These are phyloP conservation scores for Fusarium annulatum DNA, from an alignment of 2,329 filamentous ascomycete genomes.

Conservation along the genomic window DNA sequence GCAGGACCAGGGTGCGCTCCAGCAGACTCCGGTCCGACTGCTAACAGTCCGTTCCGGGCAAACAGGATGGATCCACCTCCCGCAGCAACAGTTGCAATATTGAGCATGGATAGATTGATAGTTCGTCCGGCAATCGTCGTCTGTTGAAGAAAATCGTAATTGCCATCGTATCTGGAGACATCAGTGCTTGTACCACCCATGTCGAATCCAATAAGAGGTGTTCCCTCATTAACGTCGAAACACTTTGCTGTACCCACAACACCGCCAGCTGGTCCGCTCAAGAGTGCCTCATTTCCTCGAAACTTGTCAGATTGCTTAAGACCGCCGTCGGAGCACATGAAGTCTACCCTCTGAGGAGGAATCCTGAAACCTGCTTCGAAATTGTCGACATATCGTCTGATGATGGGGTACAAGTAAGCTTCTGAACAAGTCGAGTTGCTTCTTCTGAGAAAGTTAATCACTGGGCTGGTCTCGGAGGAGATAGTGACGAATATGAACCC, in stretches of 20 bases:
- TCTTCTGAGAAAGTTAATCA: constrained; percentile 76
- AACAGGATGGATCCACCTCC: constrained; percentile 66
- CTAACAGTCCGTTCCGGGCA: constrained; percentile 75
- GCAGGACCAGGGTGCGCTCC: constrained; percentile 77
- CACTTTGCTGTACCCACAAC: constrained; percentile 77
- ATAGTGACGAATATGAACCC: constrained; percentile 77
- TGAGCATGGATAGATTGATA: constrained; percentile 76
- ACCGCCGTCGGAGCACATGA: constrained; percentile 70
- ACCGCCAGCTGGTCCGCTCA: constrained; percentile 77
- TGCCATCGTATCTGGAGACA: constrained; percentile 74
- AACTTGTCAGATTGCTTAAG: constrained; percentile 65
- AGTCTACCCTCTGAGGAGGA: constrained; percentile 69
- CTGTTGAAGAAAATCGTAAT: constrained; percentile 78
- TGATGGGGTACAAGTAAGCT: constrained; percentile 77
- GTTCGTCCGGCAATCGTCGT: constrained; percentile 76
- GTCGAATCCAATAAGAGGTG: constrained; percentile 58
- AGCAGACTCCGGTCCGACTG: constrained; percentile 77
- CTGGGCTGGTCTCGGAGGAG: constrained; percentile 74
- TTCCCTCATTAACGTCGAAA: constrained; percentile 73
- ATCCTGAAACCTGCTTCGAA: constrained; percentile 73
- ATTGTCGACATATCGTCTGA: constrained; percentile 74
- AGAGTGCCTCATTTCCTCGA: constrained; percentile 72
- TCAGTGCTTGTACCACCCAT: constrained; percentile 77
- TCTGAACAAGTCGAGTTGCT: constrained; percentile 77
- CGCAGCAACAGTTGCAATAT: constrained; percentile 76